These are phyloP conservation scores for Neoboletus brunneissimus DNA, from an alignment of 768 basidiomycete species.

Conservation along the genomic window DNA sequence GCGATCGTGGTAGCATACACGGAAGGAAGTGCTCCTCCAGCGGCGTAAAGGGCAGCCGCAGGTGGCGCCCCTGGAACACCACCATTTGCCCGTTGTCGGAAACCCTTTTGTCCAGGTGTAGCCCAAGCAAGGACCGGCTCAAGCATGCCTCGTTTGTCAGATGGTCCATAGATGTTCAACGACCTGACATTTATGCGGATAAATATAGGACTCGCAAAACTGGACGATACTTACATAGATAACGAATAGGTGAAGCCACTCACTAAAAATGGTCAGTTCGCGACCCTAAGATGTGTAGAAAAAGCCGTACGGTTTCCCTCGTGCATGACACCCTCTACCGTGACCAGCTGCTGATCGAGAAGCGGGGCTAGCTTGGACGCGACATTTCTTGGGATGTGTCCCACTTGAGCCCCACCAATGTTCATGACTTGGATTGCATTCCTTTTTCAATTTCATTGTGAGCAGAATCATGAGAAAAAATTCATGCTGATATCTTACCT, in stretches of 20 bases:
- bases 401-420: slow-evolving; percentile 71
- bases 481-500: slow-evolving; percentile 36
- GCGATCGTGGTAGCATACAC: slow-evolving; percentile 18
- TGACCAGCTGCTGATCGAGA: slow-evolving; percentile 60
- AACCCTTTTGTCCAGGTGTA: slow-evolving; percentile 64
- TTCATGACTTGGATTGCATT: slow-evolving; percentile 84
- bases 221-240: slow-evolving; percentile 49
- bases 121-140: slow-evolving; percentile 75
- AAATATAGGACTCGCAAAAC: not conserved
- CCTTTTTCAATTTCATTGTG: slow-evolving; percentile 32
- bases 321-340: slow-evolving; percentile 64
- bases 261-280: slow-evolving; percentile 32
- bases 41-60: slow-evolving; percentile 13
- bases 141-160: slow-evolving; percentile 55
- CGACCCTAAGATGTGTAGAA: not conserved
- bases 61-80: slow-evolving; percentile 21
- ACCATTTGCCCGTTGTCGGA: slow-evolving; percentile 28
- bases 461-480: not conserved
- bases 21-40: slow-evolving; percentile 15
- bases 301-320: slow-evolving; percentile 60
- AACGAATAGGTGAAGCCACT: slow-evolving; percentile 51
- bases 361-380: slow-evolving; percentile 64
- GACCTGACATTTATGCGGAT: slow-evolving; percentile 40
- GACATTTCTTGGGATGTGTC: slow-evolving; percentile 67
- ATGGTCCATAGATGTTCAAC: slow-evolving; percentile 67